Evolutionary conservation across 805 yeast genomes (phyloP).

Genomic region (Hanseniaspora valbyensis): DNA sequence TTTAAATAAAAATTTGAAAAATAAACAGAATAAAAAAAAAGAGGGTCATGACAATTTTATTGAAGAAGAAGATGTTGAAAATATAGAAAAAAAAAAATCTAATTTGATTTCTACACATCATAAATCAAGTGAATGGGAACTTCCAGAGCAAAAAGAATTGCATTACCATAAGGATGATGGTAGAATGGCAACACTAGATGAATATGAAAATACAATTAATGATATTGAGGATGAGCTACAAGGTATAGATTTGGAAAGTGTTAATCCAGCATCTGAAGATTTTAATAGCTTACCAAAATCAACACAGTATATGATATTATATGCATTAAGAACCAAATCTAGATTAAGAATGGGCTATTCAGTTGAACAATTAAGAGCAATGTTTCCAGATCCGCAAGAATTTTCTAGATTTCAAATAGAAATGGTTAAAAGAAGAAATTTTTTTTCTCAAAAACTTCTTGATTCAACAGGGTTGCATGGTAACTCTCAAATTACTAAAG

Average conservation of each 20-base stretch:
- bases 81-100: constrained; percentile 30
- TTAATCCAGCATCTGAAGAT: constrained; percentile 75
- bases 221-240: constrained; percentile 52
- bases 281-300: constrained; percentile 68
- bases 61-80: constrained; percentile 20
- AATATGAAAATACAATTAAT: constrained; percentile 48
- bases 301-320: constrained; percentile 78
- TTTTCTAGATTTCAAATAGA: constrained; percentile 87
- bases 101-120: constrained; percentile 20
- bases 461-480: constrained; percentile 67
- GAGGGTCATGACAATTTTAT: constrained; percentile 8
- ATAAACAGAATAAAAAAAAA: constrained; percentile 13
- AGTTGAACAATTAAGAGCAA: constrained; percentile 69
- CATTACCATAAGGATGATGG: constrained; percentile 47
- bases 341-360: constrained; percentile 91
- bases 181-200: constrained; percentile 64
- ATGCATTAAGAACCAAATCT: constrained; percentile 71
- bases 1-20: constrained; percentile 46
- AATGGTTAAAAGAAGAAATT: constrained; percentile 85
- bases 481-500: constrained; percentile 29
- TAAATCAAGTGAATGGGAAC: constrained; percentile 71
- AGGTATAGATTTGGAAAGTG: constrained; percentile 54
- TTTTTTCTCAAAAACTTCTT: constrained; percentile 77
- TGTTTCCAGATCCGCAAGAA: constrained; percentile 79
- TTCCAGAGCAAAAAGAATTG: constrained; percentile 59